Evolutionary conservation across 768 basidiomycete species (phyloP).

Genomic region (Kwoniella newhampshirensis): DNA sequence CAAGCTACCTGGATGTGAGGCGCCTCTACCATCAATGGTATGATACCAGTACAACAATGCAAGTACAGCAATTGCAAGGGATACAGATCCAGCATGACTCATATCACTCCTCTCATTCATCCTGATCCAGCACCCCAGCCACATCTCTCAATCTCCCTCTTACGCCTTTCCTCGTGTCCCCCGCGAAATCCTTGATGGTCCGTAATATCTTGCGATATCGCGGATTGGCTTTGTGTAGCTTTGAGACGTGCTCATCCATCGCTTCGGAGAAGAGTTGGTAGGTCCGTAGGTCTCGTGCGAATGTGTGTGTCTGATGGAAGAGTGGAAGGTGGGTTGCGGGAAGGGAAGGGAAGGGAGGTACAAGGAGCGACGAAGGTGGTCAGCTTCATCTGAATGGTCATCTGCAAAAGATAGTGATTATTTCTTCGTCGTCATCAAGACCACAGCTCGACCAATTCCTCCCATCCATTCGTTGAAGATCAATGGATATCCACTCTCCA

Average conservation of each 20-base stretch:
- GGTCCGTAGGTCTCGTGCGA: slow-evolving; percentile 83
- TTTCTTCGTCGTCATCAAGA: too few relatives aligned
- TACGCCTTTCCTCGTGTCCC: slow-evolving; percentile 40
- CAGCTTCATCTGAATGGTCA: too few relatives aligned
- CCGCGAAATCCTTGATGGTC: slow-evolving; percentile 26
- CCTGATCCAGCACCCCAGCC: slow-evolving; percentile 19
- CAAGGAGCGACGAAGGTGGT: too few relatives aligned
- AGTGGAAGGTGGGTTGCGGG: background rate
- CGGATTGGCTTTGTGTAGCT: slow-evolving; percentile 24
- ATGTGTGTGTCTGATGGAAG: slow-evolving; percentile 70
- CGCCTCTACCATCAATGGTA: too few relatives aligned
- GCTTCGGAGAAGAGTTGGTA: slow-evolving; percentile 54
- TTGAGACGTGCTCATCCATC: slow-evolving; percentile 54
- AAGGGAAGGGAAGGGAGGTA: too few relatives aligned
- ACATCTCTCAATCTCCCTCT: slow-evolving; percentile 39
- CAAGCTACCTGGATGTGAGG: too few relatives aligned
- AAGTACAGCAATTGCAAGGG: too few relatives aligned
- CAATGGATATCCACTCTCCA: background rate
- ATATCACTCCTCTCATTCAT: too few relatives aligned
- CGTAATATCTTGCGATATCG: slow-evolving; percentile 23
- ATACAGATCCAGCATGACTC: too few relatives aligned
- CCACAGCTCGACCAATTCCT: too few relatives aligned
- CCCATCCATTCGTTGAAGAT: too few relatives aligned
- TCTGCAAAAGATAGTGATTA: background rate
- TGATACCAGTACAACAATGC: too few relatives aligned